Percentiles rank a stretch among this genome's conserved stretches.
Conservation (phyloP, 768 basidiomycete species). For the Myochromella boudieri region DNA sequence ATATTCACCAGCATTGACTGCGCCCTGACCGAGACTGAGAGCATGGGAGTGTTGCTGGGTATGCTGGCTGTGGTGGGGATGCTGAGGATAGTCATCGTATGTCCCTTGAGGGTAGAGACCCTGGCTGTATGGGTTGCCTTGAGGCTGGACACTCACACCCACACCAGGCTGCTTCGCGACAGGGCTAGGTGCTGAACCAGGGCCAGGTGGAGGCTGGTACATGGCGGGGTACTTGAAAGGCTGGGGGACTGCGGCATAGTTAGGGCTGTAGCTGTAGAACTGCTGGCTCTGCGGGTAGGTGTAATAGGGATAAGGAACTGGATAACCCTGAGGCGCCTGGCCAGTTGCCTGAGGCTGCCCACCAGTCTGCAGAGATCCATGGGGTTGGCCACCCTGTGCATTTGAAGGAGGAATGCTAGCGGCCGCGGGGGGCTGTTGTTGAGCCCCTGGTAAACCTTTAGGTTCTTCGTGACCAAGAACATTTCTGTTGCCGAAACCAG, state of each 20-base stretch:
- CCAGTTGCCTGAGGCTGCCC: conserved; percentile 61
- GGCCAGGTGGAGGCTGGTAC: conserved; percentile 72
- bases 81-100: conserved; percentile 51
- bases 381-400: conserved; percentile 58
- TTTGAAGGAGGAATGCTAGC: conserved; percentile 51
- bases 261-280: conserved; percentile 65
- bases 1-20: conserved; percentile 40
- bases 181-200: conserved; percentile 63
- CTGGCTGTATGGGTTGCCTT: conserved; percentile 61
- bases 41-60: conserved; percentile 57
- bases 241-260: conserved; percentile 55
- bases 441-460: conserved; percentile 63
- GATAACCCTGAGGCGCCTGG: conserved; percentile 64
- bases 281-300: conserved; percentile 78
- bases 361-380: conserved; percentile 45
- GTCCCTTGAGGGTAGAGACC: conserved; percentile 61
- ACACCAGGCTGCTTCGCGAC: conserved; percentile 65
- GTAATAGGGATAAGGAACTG: conserved; percentile 59
- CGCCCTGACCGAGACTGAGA: conserved; percentile 42
- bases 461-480: conserved; percentile 74
- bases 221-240: conserved; percentile 78
- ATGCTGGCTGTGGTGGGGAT: conserved; percentile 47
- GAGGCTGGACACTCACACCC: conserved; percentile 44
- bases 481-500: conserved; percentile 62
- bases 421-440: conserved; percentile 50